Evolutionary conservation across 108 stramenopile genomes (phyloP).

Genomic region (Skeletonema costatum): DNA sequence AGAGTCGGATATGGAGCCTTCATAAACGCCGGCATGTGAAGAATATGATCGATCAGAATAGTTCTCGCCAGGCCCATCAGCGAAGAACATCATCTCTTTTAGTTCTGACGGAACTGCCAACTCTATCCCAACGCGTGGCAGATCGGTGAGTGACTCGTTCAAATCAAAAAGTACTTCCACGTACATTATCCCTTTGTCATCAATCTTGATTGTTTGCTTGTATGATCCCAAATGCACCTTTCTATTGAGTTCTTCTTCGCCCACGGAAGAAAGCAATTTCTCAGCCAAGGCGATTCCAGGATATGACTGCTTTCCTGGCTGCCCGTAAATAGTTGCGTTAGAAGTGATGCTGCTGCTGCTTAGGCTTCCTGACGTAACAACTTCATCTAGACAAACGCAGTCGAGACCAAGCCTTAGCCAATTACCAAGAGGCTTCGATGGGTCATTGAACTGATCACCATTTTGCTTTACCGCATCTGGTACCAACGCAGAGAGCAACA

Average conservation of each 20-base stretch:
- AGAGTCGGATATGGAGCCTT: conserved; percentile 10
- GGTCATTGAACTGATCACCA: conserved; percentile 28
- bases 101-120: conserved; percentile 46
- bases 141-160: conserved; percentile 31
- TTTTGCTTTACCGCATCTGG: conserved; percentile 55
- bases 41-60: conserved; percentile 62
- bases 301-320: conserved; percentile 16
- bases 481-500: neutral
- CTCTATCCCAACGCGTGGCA: conserved; percentile 71
- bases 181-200: conserved; percentile 35
- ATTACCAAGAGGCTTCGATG: conserved; percentile 37
- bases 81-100: conserved; percentile 54
- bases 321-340: conserved; percentile 23
- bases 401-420: conserved; percentile 42
- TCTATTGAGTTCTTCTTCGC: neutral
- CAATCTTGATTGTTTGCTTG: conserved; percentile 34
- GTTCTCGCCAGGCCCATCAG: conserved; percentile 74
- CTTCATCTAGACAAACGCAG: conserved; percentile 20
- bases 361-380: neutral
- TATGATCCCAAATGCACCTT: conserved; percentile 13
- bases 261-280: neutral
- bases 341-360: neutral
- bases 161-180: conserved; percentile 57
- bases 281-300: conserved; percentile 33
- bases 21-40: conserved; percentile 32